phyloP scores from a whole-genome alignment of 768 basidiomycete species.

The Tylopilus sp. region DNA sequence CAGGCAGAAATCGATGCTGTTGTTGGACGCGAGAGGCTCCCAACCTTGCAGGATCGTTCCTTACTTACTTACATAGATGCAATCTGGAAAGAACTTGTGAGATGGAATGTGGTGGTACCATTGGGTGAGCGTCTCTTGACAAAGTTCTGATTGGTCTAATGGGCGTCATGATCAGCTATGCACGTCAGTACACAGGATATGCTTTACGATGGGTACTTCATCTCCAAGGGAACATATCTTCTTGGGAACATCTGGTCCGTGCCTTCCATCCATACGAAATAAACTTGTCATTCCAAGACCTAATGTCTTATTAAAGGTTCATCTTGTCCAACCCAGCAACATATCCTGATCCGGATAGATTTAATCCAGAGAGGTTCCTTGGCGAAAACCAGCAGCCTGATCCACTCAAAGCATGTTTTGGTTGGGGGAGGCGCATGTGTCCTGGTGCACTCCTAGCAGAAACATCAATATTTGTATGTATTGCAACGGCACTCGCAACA shows the following conservation, averaged over 20 bases:
- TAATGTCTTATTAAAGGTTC: too few relatives aligned
- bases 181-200: slow-evolving; percentile 16
- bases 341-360: background rate
- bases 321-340: background rate
- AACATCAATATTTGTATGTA: background rate
- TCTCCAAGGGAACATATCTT: background rate
- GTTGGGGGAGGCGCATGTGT: background rate
- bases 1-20: slow-evolving; percentile 14
- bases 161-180: background rate
- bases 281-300: too few relatives aligned
- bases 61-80: slow-evolving; percentile 15
- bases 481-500: background rate
- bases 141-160: background rate
- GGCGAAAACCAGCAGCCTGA: background rate
- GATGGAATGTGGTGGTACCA: slow-evolving; percentile 1
- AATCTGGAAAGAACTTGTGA: slow-evolving; percentile 14
- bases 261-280: background rate
- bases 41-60: slow-evolving; percentile 8
- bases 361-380: background rate
- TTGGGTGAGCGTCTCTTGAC: background rate
- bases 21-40: slow-evolving; percentile 12
- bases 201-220: slow-evolving; percentile 2
- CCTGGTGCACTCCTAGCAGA: background rate
- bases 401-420: background rate
- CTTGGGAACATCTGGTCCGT: background rate